Conservation (phyloP, 1,284 basidiomycete genomes). For the Pseudozyma hubeiensis region DNA sequence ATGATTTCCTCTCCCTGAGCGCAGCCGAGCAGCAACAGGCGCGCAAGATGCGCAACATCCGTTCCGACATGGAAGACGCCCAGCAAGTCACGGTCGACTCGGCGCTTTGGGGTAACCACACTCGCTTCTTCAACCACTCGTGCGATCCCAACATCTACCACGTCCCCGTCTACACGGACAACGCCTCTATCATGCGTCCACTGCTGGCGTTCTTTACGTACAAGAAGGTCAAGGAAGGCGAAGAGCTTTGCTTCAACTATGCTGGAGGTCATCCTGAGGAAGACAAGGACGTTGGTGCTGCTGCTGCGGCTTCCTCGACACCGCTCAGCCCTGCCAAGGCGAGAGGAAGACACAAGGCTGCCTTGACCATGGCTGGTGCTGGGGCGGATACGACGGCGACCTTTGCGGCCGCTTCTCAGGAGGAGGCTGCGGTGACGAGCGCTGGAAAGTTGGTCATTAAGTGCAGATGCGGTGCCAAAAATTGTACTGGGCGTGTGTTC, state of each 20-base stretch:
- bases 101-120: slow-evolving; percentile 55
- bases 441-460: background rate
- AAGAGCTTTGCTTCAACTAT: slow-evolving; percentile 70
- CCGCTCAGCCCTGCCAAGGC: slow-evolving; percentile 7
- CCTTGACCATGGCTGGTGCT: slow-evolving; percentile 13
- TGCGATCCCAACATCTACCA: slow-evolving; percentile 85
- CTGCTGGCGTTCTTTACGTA: slow-evolving; percentile 78
- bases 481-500: slow-evolving; percentile 29
- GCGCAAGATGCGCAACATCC: background rate
- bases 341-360: background rate
- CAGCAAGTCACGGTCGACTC: slow-evolving; percentile 47
- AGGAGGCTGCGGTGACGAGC: background rate
- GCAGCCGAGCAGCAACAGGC: slow-evolving; percentile 5
- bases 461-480: slow-evolving; percentile 25
- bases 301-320: background rate
- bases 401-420: slow-evolving; percentile 11
- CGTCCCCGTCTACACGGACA: slow-evolving; percentile 78
- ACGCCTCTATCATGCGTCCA: slow-evolving; percentile 73
- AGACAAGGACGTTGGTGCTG: background rate
- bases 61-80: slow-evolving; percentile 26
- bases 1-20: slow-evolving; percentile 12
- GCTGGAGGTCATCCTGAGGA: slow-evolving; percentile 8
- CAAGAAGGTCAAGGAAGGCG: slow-evolving; percentile 75
- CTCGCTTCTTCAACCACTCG: slow-evolving; percentile 73
- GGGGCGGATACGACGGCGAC: slow-evolving; percentile 11